phyloP scores from a whole-genome alignment of 2,329 filamentous ascomycete species.

The Xylaria sp. region DNA sequence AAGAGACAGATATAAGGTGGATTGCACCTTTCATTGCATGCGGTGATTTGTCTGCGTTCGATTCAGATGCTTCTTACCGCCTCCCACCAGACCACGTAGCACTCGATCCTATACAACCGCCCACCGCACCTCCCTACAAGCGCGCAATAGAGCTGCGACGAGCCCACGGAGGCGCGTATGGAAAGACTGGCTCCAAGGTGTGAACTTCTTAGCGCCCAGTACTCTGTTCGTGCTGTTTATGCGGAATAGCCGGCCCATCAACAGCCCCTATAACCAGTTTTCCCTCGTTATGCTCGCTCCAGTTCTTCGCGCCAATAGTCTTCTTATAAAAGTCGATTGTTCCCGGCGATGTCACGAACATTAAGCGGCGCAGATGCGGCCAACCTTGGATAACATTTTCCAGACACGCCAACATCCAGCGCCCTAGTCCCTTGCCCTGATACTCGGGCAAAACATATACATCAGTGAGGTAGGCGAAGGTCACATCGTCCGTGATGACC shows the following conservation, averaged over 20 bases:
- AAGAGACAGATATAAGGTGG: constrained; percentile 70
- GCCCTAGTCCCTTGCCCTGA: constrained; percentile 62
- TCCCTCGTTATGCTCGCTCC: constrained; percentile 57
- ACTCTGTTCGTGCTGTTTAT: constrained; percentile 20
- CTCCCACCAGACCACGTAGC: constrained; percentile 87
- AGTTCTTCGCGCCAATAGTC: constrained; percentile 58
- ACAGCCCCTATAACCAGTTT: constrained; percentile 48
- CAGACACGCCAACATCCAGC: constrained; percentile 64
- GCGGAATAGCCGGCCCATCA: constrained; percentile 42
- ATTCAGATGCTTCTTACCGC: constrained; percentile 94
- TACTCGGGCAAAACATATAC: constrained; percentile 63
- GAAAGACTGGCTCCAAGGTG: constrained; percentile 66
- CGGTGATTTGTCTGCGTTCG: constrained; percentile 92
- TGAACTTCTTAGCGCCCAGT: constrained; percentile 33
- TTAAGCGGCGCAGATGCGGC: constrained; percentile 64
- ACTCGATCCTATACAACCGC: constrained; percentile 91
- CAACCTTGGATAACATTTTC: constrained; percentile 59
- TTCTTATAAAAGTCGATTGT: constrained; percentile 58
- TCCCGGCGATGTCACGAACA: constrained; percentile 62
- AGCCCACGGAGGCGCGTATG: constrained; percentile 78
- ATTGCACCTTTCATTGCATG: constrained; percentile 98
- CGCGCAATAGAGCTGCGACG: constrained; percentile 86
- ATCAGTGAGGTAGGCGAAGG: constrained; percentile 73
- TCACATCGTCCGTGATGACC: constrained; percentile 75
- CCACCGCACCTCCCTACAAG: constrained; percentile 95